Evolutionary conservation across 2,329 filamentous ascomycete genomes (phyloP).

Genomic region (Immersiporthe knoxdaviesiana): DNA sequence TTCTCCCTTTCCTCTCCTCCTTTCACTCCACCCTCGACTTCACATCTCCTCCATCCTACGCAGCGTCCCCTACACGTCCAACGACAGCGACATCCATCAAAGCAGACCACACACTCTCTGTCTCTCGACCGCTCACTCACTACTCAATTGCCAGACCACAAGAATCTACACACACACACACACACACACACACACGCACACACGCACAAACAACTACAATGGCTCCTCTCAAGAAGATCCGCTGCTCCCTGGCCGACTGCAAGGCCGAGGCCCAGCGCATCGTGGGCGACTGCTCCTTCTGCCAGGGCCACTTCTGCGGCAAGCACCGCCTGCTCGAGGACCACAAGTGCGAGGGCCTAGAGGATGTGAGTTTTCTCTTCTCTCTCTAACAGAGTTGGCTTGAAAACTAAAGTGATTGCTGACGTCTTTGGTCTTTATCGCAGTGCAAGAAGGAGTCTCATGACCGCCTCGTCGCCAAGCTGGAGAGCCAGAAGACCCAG

Average conservation of each 20-base stretch:
- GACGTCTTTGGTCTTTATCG: conserved; percentile 3
- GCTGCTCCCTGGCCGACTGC: conserved; percentile 90
- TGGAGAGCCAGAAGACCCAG: conserved; percentile 89
- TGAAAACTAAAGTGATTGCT: conserved; percentile 30
- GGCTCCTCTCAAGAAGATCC: conserved; percentile 72
- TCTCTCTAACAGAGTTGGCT: conserved; percentile 27
- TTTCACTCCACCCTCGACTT: no score
- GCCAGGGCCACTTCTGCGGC: conserved; percentile 89
- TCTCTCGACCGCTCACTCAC: no score
- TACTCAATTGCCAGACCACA: no score
- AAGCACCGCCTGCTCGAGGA: conserved; percentile 94
- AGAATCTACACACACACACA: no score
- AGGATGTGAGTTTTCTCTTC: conserved; percentile 68
- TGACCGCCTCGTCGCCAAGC: conserved; percentile 87
- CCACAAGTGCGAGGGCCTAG: conserved; percentile 88
- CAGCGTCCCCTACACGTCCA: no score
- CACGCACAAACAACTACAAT: conserved; percentile 43
- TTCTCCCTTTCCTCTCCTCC: no score
- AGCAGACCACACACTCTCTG: no score
- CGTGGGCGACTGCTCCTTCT: conserved; percentile 95
- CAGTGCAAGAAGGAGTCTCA: conserved; percentile 96
- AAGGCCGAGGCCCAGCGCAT: conserved; percentile 88
- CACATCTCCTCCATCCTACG: no score
- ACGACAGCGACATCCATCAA: no score
- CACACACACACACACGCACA: neutral